Base-by-base conservation (phyloP, 345 rosid genomes). In the Moringa oleifera region DNA sequence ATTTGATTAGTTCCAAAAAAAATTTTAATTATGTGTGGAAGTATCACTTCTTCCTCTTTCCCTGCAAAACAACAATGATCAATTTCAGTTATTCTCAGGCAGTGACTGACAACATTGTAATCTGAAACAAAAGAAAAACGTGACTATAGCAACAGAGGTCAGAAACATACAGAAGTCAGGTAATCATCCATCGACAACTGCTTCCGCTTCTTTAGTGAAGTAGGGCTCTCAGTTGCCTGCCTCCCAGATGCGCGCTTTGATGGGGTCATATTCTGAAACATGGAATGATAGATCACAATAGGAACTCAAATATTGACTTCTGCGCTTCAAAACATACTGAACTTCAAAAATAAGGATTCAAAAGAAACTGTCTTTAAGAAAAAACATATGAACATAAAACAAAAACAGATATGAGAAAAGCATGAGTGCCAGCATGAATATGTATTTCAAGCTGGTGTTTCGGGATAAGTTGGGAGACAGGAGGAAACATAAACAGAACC, bases 131-230 rank as follows among this genome's bases (percentile, higher is more conserved):
- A n/a, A n/a, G n/a, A n/a, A n/a, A n/a, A n/a, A 22, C 18, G 10
- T 23, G 28, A 55, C 13, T 18, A 28, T 33, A 20, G 37, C 2
- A n/a, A 15, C 11, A 45, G 23, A 12, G 7, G 6, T 41, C 8
- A 21, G 19, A 25, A 9, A 61, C 54, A 19, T 81, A 86, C 84
- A 41, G 89, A 74, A 74, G 71, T 80, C 57, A 81, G 28, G 46
- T 80, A 86, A 65, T 94, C 96, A 73, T 88, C 97, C 91, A 86
- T 90, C 6, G 98, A 75, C 25, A 79, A 72, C 73, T 94, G 97
- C 78, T 85, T 86, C 51, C 93, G 81, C 69, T 90, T 90, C 88
- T 84, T 90, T 10, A 70, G 46, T 46, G 81, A 76, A 36, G 71
- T 55, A 20, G 91, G 93, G 78, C 86, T 85, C 63, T 86, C 96